phyloP scores from a whole-genome alignment of 805 yeast species.

The Schwanniomyces vanrijiae region DNA sequence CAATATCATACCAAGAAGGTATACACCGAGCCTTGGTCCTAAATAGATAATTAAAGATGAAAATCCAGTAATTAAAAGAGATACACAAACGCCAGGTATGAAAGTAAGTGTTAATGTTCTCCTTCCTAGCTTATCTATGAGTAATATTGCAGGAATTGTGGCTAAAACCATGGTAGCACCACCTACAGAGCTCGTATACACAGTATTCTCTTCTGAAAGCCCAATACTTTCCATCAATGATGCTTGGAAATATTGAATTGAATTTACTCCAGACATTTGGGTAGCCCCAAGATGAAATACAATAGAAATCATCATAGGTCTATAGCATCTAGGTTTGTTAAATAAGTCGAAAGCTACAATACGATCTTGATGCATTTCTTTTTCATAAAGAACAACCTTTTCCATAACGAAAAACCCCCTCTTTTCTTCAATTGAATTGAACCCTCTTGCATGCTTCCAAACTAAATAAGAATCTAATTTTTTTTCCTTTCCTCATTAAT shows the following conservation, averaged over 20 bases:
- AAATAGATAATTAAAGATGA: background rate
- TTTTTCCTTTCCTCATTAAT: background rate
- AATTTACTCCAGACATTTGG: background rate
- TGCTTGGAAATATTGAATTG: background rate
- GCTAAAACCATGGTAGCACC: background rate
- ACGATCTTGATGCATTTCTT: background rate
- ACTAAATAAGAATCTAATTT: background rate
- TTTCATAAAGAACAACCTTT: background rate
- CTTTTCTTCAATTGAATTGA: background rate
- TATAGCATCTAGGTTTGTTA: background rate
- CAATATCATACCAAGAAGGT: background rate
- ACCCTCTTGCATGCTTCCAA: background rate
- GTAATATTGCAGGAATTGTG: constrained; percentile 32
- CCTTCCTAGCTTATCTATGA: constrained; percentile 35
- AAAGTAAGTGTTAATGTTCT: constrained; percentile 19
- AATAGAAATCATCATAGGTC: background rate
- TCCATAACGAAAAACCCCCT: background rate
- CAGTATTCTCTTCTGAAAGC: background rate
- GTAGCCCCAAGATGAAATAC: background rate
- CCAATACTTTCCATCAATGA: background rate
- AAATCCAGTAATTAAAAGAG: background rate
- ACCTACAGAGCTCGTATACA: background rate
- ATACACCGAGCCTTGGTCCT: background rate
- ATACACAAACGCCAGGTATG: background rate
- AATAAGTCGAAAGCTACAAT: background rate